Evolutionary conservation across 768 basidiomycete genomes (phyloP), one percentile per base, ranked within the genome.

Genomic region (Strobilomyces confusus): DNA sequence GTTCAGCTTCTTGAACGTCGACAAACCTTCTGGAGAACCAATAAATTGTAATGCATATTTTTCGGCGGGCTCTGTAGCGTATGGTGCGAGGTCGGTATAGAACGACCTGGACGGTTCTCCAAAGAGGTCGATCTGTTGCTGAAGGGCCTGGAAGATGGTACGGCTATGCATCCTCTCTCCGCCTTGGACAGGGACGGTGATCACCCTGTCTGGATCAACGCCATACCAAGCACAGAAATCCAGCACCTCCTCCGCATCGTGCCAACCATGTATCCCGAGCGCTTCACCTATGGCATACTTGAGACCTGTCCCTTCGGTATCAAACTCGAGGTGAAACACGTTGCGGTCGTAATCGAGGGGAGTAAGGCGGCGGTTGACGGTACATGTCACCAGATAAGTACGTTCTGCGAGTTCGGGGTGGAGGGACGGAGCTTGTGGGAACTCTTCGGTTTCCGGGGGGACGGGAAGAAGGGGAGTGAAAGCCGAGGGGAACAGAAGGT

Each of bases 291-390:
- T 92, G 33, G 83, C 85, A 70, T 99, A 99, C 72, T 88, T 92
- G 57, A 99, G 79, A 9, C 94, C 94, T 22, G 97, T 99, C 30
- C 91, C 90, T 25, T 81, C 75, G 3, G 91, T 92, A 68, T 94
- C 84, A 67, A 99, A 95, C 75, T 98, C 97, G 60, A 99, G 80
- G 73, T 99, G 97, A 79, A 98, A 98, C 30, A 99, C 94, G 72
- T 99, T 98, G 61, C 97, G 91, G 71, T 98, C 89, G 73, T 99
- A 99, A 57, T 95, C 93, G 60, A 83, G 71, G 30, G 97, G 97
- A 1, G 97, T 98, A 44, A 99, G 82, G 30, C 97, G 90, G 41
- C 86, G 84, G 74, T 98, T 98, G 69, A 97, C 94, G 7, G 86
- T 83, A 69, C 93, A 95, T 9, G 91, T 95, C 52, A 98, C 86